Conservation (phyloP, 148 eudicot species). For the Rhododendron vialii region DNA sequence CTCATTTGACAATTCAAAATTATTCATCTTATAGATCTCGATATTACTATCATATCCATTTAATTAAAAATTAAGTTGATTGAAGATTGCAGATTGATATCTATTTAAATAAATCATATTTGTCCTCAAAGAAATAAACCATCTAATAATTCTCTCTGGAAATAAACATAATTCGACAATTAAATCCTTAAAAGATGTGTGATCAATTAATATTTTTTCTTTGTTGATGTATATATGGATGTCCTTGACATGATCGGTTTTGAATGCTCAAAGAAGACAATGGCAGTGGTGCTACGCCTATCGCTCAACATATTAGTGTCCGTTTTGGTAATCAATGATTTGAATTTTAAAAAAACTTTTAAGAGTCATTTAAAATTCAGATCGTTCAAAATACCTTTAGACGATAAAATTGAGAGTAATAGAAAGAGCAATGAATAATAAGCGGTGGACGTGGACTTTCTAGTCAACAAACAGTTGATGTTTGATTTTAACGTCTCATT, state of each 20-base stretch:
- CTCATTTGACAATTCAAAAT: no score
- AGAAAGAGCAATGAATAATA: no score
- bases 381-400: no score
- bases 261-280: not conserved
- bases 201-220: not conserved
- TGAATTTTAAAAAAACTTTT: no score
- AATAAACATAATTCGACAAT: not conserved
- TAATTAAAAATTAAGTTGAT: no score
- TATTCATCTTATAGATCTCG: not conserved
- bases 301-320: no score
- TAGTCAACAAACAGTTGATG: no score
- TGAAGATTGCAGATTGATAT: not conserved
- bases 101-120: no score
- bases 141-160: not conserved
- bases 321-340: no score
- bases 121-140: no score
- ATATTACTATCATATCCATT: not conserved
- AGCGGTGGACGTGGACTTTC: no score
- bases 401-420: accelerated
- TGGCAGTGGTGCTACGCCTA: not conserved
- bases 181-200: not conserved
- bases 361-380: no score
- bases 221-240: not conserved
- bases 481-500: not conserved
- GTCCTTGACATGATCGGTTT: not conserved